phyloP scores from a whole-genome alignment of 768 basidiomycete genomes.

The Rhizopogon vinicolor region DNA sequence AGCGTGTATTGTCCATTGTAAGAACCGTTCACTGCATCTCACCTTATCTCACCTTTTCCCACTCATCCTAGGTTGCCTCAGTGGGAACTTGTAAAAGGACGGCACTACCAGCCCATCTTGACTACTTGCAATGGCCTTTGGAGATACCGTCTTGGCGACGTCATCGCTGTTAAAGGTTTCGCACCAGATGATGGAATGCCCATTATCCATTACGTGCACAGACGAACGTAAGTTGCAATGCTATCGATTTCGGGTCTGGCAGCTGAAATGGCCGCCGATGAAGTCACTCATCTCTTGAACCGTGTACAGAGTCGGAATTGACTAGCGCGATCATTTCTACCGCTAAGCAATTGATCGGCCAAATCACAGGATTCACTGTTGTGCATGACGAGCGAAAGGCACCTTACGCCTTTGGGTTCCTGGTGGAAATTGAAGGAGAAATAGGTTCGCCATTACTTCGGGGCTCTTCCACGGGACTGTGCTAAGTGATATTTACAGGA shows the following conservation, averaged over 20 bases:
- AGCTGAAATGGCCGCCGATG: not conserved
- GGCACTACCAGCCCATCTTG: slow-evolving; percentile 3
- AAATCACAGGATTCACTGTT: slow-evolving; percentile 17
- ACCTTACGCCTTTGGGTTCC: slow-evolving; percentile 7
- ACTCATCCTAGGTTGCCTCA: not conserved
- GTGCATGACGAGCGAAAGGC: slow-evolving; percentile 13
- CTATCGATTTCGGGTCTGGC: not conserved
- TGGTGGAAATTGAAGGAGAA: slow-evolving; percentile 1
- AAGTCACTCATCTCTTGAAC: not conserved
- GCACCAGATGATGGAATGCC: not conserved
- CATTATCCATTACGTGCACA: not conserved
- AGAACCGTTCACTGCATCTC: not conserved
- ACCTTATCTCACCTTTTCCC: not conserved
- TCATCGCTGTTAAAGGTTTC: not conserved
- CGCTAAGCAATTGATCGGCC: slow-evolving; percentile 10
- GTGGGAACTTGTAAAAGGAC: slow-evolving; percentile 1
- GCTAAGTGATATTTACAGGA: not conserved
- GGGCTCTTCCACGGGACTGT: not conserved
- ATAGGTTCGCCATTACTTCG: slow-evolving; percentile 2
- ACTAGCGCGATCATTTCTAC: slow-evolving; percentile 7
- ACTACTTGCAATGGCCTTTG: slow-evolving; percentile 10
- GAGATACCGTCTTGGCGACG: slow-evolving; percentile 6
- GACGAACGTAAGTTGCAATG: slow-evolving; percentile 3
- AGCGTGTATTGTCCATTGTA: not conserved
- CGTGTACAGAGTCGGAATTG: slow-evolving; percentile 14